Conservation (phyloP, 2,329 filamentous ascomycete genomes). For the Trichoderma afroharzianum region DNA sequence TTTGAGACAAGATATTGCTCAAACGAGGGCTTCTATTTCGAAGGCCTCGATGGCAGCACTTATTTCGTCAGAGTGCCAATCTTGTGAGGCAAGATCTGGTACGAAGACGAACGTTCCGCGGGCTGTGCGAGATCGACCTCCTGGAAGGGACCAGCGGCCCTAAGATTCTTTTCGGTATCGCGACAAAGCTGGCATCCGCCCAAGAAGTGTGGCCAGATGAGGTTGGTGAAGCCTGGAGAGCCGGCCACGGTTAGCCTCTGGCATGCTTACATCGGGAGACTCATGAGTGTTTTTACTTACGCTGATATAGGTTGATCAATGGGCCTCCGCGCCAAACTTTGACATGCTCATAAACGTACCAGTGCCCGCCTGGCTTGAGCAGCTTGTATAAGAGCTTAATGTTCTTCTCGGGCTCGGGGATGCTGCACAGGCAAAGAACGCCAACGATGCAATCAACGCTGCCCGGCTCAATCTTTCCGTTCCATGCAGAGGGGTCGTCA, state of each 20-base stretch:
- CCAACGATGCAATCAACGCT: slow-evolving; percentile 59
- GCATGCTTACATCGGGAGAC: neutral
- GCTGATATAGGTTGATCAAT: slow-evolving; percentile 46
- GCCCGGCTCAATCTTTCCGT: slow-evolving; percentile 45
- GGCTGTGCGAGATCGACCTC: slow-evolving; percentile 46
- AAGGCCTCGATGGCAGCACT: neutral
- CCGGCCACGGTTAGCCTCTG: neutral
- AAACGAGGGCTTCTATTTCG: neutral
- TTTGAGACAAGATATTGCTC: slow-evolving; percentile 24
- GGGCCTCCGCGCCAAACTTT: slow-evolving; percentile 36
- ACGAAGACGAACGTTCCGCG: slow-evolving; percentile 38
- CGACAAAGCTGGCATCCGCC: slow-evolving; percentile 52
- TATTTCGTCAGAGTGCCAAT: slow-evolving; percentile 52
- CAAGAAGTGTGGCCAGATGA: slow-evolving; percentile 50
- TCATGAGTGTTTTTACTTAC: slow-evolving; percentile 35
- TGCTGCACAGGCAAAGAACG: slow-evolving; percentile 60
- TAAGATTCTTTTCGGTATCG: slow-evolving; percentile 45
- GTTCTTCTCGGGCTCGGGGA: slow-evolving; percentile 56
- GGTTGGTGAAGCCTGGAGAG: slow-evolving; percentile 43
- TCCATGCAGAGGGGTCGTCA: slow-evolving; percentile 37
- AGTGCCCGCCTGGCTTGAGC: slow-evolving; percentile 58
- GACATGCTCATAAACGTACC: slow-evolving; percentile 64
- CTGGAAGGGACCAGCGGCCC: slow-evolving; percentile 48
- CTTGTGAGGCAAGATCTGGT: slow-evolving; percentile 45
- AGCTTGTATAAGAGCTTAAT: slow-evolving; percentile 53